Conservation (phyloP, 495 filamentous ascomycete species). For the Penicillium paradoxum region DNA sequence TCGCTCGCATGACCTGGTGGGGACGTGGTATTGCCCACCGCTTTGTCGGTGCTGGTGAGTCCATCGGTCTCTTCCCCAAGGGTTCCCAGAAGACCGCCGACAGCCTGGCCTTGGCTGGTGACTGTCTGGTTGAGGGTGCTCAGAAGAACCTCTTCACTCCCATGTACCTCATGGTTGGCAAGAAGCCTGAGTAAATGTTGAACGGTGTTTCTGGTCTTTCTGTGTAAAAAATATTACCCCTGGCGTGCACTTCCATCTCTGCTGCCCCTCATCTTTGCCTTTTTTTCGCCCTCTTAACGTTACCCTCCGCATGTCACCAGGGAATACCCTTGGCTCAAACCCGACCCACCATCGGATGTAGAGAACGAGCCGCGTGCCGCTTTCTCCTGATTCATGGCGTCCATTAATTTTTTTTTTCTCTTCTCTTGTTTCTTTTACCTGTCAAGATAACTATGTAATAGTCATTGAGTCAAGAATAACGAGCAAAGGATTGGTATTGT, state of each 20-base stretch:
- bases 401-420: conserved; percentile 11
- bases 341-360: neutral
- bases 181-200: conserved; percentile 63
- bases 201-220: neutral
- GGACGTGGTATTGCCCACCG: conserved; percentile 72
- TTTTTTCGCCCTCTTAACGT: neutral
- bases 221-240: conserved; percentile 9
- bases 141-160: conserved; percentile 94
- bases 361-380: conserved; percentile 2
- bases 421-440: conserved; percentile 17
- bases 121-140: conserved; percentile 84
- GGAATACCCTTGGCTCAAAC: conserved; percentile 1
- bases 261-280: conserved; percentile 4
- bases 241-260: conserved; percentile 1
- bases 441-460: conserved; percentile 30
- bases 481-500: conserved; percentile 20
- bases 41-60: conserved; percentile 76
- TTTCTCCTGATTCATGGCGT: conserved; percentile 4
- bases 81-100: conserved; percentile 97
- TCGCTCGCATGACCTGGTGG: conserved; percentile 85
- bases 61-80: conserved; percentile 64
- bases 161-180: conserved; percentile 97
- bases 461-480: conserved; percentile 32
- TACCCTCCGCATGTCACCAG: neutral
- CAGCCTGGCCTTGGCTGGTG: conserved; percentile 74